A percentile compares a stretch with the other conserved stretches of the same genome.
phyloP scores from a whole-genome alignment of 148 eudicot species.

The Cornus florida region DNA sequence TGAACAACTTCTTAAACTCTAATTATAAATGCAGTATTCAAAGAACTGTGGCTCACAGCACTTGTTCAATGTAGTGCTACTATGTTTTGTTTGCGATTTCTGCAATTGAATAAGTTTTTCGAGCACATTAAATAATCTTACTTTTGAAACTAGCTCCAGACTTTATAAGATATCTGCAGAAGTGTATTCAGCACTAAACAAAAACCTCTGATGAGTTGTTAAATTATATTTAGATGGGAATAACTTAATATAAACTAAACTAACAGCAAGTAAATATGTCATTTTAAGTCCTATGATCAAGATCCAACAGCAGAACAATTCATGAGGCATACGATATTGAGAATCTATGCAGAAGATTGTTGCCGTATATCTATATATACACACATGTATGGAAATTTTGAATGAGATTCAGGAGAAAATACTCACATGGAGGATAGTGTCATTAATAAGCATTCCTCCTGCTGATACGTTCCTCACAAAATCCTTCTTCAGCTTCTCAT shows the following conservation, averaged over 20 bases:
- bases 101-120: neutral
- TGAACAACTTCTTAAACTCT: too few relatives aligned
- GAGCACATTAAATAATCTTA: neutral
- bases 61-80: too few relatives aligned
- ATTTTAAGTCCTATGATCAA: neutral
- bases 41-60: too few relatives aligned
- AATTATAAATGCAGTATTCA: too few relatives aligned
- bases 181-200: neutral
- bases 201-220: neutral
- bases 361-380: neutral
- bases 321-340: neutral
- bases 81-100: too few relatives aligned
- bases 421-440: slow-evolving; percentile 60
- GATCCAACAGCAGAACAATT: neutral
- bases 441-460: slow-evolving; percentile 69
- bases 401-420: neutral
- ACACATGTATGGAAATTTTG: too few relatives aligned
- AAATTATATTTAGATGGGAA: neutral
- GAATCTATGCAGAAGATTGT: neutral
- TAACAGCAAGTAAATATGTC: neutral
- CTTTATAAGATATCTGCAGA: neutral
- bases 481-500: slow-evolving; percentile 47
- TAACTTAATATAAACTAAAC: too few relatives aligned
- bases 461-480: slow-evolving; percentile 51
- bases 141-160: too few relatives aligned